Evolutionary conservation across 805 yeast genomes (phyloP).

Genomic region (Candida hispaniensis): DNA sequence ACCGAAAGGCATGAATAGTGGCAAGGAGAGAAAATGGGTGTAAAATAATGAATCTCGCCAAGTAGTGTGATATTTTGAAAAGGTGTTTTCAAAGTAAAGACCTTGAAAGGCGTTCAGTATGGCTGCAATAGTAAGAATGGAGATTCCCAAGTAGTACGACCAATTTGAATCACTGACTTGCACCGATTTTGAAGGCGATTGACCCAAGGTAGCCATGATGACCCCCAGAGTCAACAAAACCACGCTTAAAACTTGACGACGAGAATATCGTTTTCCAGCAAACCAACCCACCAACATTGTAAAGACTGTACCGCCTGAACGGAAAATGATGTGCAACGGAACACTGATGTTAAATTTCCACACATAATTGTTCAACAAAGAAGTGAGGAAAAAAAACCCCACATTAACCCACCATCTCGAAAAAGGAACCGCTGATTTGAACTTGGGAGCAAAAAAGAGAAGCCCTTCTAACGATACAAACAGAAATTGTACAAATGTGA

Average conservation of each 20-base stretch:
- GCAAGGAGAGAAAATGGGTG: slow-evolving; percentile 45
- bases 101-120: slow-evolving; percentile 47
- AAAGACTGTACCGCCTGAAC: slow-evolving; percentile 54
- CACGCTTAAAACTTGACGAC: slow-evolving; percentile 41
- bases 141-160: slow-evolving; percentile 33
- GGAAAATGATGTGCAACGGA: slow-evolving; percentile 55
- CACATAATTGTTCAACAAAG: slow-evolving; percentile 47
- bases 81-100: slow-evolving; percentile 44
- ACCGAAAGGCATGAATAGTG: slow-evolving; percentile 37
- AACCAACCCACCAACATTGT: slow-evolving; percentile 48
- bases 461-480: slow-evolving; percentile 40
- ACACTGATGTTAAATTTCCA: slow-evolving; percentile 48
- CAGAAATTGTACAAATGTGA: slow-evolving; percentile 49
- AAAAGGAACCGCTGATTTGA: slow-evolving; percentile 29
- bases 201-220: slow-evolving; percentile 31
- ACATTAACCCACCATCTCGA: slow-evolving; percentile 38
- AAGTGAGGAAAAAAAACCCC: slow-evolving; percentile 39
- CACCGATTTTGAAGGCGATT: slow-evolving; percentile 9
- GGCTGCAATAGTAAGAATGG: slow-evolving; percentile 38
- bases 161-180: not conserved
- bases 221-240: slow-evolving; percentile 46
- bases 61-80: slow-evolving; percentile 38
- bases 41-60: slow-evolving; percentile 62
- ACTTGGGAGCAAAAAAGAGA: slow-evolving; percentile 29
- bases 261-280: slow-evolving; percentile 38